Conservation (phyloP, 768 basidiomycete species). For the Candolleomyces aberdarensis region DNA sequence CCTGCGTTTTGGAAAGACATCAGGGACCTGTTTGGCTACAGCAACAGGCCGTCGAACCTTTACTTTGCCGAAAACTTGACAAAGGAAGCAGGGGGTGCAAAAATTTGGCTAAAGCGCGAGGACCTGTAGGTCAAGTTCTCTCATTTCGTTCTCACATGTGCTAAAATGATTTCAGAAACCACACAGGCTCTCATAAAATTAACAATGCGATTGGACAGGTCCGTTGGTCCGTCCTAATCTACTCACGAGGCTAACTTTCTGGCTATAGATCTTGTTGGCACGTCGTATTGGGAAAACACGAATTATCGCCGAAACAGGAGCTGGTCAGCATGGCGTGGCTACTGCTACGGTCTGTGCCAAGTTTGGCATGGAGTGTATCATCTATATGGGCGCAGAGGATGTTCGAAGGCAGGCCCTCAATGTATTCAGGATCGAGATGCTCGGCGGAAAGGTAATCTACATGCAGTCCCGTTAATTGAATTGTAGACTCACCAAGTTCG, state of each 20-base stretch:
- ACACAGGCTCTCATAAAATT: conserved; percentile 99
- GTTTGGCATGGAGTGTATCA: conserved; percentile 90
- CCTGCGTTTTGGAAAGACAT: conserved; percentile 93
- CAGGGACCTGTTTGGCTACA: conserved; percentile 84
- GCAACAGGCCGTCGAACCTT: conserved; percentile 89
- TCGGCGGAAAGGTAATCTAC: conserved; percentile 77
- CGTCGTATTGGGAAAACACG: conserved; percentile 90
- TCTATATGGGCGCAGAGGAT: conserved; percentile 99
- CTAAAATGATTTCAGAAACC: conserved; percentile 58
- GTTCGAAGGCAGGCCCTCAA: conserved; percentile 94
- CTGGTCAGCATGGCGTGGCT: conserved; percentile 98
- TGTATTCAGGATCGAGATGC: conserved; percentile 97
- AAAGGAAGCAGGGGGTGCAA: conserved; percentile 86
- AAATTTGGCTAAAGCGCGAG: conserved; percentile 97
- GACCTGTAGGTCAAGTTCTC: conserved; percentile 56
- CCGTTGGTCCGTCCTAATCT: conserved; percentile 13
- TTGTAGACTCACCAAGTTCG: background rate
- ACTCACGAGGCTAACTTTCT: background rate
- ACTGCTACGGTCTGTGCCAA: conserved; percentile 98
- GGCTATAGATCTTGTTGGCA: conserved; percentile 82
- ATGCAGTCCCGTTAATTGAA: background rate
- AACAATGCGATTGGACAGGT: conserved; percentile 98
- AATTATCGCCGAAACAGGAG: conserved; percentile 98
- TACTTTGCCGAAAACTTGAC: conserved; percentile 92
- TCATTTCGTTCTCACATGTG: background rate